Base-by-base conservation (phyloP, 2,329 filamentous ascomycete genomes). In the Fusarium kyushuense region DNA sequence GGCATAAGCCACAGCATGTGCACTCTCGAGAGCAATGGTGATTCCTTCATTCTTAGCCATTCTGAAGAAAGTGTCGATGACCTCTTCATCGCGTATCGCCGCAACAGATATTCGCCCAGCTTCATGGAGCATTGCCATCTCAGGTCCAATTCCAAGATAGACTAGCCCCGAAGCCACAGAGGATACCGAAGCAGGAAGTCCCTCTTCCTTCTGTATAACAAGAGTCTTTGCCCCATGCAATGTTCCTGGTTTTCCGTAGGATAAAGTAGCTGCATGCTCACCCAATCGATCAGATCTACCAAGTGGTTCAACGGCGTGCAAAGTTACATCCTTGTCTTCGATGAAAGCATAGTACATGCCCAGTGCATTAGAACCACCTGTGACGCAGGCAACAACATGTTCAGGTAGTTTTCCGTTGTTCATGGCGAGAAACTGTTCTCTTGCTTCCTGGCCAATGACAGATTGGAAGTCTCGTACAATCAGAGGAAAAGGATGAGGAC, bases 391-490 rank as follows among this genome's bases (percentile, higher is more conserved):
- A 3, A 54, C 23, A 11, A 62, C 14, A n/a, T 62, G 56, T 1
- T 62, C 46, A 3, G 58, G 58, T 1, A 62, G 1, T 1, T 0
- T 16, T 0, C 46, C 56, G 6, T 27, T 10, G 11, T 4, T 32
- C 27, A 61, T 46, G 5, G 16, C 4, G 3, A 54, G 33, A 7
- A 62, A 62, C 13, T 62, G 58, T 4, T 46, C 19, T 3, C 56
- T 57, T 1, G 58, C 23, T n/a, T 62, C 58, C 6, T 21, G 49
- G 0, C 58, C 58, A 1, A 62, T 61, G 3, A 62, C 56, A 8
- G 58, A 62, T n/a, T 62, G 58, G 4, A 62, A 62, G 5, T 62
- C 56, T 8, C 46, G 30, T 5, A 62, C 58, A 17, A 62, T 62
- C 14, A 54, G 12, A 0, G 56, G 58, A 6, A 62, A 62, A 1